Base-by-base conservation (phyloP, 73 alveolate species). In the Paramecium primaurelia region DNA sequence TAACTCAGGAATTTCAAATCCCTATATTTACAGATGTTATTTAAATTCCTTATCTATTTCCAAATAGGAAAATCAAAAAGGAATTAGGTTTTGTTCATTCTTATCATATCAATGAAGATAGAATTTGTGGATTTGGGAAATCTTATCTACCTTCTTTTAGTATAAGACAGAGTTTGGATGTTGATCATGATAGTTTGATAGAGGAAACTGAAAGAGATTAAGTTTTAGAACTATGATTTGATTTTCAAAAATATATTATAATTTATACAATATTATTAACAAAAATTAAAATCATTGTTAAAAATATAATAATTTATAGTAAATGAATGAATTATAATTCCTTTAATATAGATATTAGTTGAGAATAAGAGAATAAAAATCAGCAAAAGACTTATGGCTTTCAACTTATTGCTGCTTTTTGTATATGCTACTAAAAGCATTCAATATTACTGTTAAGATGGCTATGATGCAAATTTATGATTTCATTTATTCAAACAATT, bases 271-370 rank as follows among this genome's bases (percentile, higher is more conserved):
- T 68, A 32, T 14, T 68, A 32, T 14, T 28, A 68, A 28, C 28
- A 28, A 34, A 32, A 32, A 6, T 68, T 68, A 68, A 68, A n/a
- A 54, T 54, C 69, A 12, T 28, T 8, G 84, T 68, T 34, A 68
- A 32, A 9, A 68, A 18, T 68, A 68, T 26, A 68, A 28, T 11
- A 68, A 68, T 68, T 68, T 68, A 34, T 32, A 37, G 34, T 36
- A 73, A 73, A 73, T 73, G 87, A 73, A 73, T 73, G 87, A 73
- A 73, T 73, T 73, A 73, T 73, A 73, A 40, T 73, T 73, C 87
- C 38, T 73, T 73, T 73, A 73, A 73, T 73, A 73, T 40, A 73
- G 59, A 73, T 40, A 73, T 73, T 34, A 73, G 37, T 38, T 73
- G 87, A 73, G 87, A 73, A 36, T 73, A 25, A 12, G 59, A 73